Base-by-base conservation (phyloP, 2,329 filamentous ascomycete species). In the Neospermospora avenae region DNA sequence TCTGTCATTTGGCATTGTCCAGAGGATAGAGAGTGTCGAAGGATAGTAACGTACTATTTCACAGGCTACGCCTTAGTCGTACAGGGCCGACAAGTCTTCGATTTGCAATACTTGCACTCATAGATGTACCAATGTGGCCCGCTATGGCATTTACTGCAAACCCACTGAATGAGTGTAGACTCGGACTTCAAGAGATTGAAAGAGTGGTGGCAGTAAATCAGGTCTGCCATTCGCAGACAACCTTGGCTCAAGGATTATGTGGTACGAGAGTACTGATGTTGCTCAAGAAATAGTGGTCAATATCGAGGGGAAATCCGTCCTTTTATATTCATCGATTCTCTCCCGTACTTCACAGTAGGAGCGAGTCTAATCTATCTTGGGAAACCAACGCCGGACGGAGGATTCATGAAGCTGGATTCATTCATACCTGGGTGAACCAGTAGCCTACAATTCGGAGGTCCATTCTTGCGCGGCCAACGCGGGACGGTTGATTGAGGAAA, bases 81-180 rank as follows among this genome's bases (percentile, higher is more conserved):
- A 49, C 85, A 88, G 25, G 78, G 74, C 57, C 83, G 78, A 72
- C 86, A 89, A 41, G 82, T 79, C 74, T 88, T 85, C 53, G 87
- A 75, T 72, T 85, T 85, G 80, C 86, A 89, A 71, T 86, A 87
- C 62, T 80, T 78, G 75, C 86, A 89, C 73, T 88, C 84, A 65
- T 82, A 88, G 69, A 89, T 88, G 74, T 81, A 82, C 83, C 84
- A 88, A 73, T 85, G 81, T 55, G 85, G 85, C 1, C 85, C 85
- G 2, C 81, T 82, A 62, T 84, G 81, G 71, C 85, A 88, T 68
- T 85, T 74, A 61, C 82, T 79, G 77, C 86, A 89, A 55, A 79
- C 78, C 85, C 85, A 89, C 71, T 86, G 81, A 58, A 89, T 79
- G 56, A 88, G 72, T 14, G 80, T 86, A 70, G 77, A 86, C 68